Conservation (phyloP, 805 yeast genomes). For the Priceomyces castillae region DNA sequence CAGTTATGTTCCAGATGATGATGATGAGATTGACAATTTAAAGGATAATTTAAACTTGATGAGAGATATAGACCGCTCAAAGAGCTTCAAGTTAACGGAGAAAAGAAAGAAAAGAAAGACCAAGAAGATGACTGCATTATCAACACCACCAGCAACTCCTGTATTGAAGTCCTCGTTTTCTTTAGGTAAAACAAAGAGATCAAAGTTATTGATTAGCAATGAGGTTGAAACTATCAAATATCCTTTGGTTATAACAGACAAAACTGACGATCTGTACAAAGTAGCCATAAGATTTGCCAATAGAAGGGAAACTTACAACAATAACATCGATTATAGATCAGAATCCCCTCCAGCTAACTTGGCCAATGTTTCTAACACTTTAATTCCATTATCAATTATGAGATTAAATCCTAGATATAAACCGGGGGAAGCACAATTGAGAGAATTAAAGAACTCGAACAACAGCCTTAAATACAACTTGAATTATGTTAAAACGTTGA, state of each 20-base stretch:
- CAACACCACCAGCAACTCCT: constrained; percentile 5
- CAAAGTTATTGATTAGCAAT: constrained; percentile 2
- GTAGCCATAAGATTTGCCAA: not conserved
- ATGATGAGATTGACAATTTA: constrained; percentile 1
- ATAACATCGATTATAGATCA: not conserved
- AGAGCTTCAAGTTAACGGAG: not conserved
- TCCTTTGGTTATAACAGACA: not conserved
- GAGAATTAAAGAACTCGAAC: constrained; percentile 1
- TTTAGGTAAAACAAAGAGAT: constrained; percentile 2
- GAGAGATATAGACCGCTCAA: constrained; percentile 3
- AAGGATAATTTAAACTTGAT: constrained; percentile 6
- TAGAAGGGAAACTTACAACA: not conserved
- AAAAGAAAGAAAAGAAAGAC: not conserved
- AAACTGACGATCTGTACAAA: not conserved
- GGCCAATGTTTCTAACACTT: constrained; percentile 3
- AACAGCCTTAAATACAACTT: constrained; percentile 2
- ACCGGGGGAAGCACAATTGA: constrained; percentile 5
- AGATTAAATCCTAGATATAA: constrained; percentile 8
- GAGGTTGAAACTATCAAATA: not conserved
- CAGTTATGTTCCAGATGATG: constrained; percentile 1
- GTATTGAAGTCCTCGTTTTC: constrained; percentile 3
- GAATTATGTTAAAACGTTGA: constrained; percentile 6
- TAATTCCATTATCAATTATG: constrained; percentile 11
- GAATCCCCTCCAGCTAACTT: not conserved
- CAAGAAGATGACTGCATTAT: not conserved